Conservation (phyloP, 176 grass and related monocot species). For the Musa itinerans region DNA sequence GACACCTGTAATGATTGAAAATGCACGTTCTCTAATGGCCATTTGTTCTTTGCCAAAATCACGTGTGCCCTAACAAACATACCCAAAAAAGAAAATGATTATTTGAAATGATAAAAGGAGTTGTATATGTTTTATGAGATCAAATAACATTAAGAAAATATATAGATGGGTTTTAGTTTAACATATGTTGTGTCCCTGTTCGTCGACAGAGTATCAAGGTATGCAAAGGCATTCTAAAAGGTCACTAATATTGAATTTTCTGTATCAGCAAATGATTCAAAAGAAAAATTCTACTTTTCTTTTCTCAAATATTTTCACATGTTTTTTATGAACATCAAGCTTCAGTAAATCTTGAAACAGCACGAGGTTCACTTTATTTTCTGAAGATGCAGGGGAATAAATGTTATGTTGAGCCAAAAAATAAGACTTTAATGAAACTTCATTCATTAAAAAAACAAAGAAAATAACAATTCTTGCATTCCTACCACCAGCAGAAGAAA, state of each 20-base stretch:
- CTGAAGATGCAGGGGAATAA: not conserved
- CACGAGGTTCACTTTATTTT: not conserved
- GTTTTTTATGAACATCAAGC: not conserved
- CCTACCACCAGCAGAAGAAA: no score
- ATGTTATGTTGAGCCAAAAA: not conserved
- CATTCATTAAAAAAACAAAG: not conserved
- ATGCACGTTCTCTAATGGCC: constrained; percentile 84
- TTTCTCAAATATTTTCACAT: not conserved
- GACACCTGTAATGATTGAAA: constrained; percentile 76
- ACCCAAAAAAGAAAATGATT: not conserved
- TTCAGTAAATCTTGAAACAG: not conserved
- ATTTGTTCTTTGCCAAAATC: constrained; percentile 97
- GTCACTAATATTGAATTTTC: not conserved
- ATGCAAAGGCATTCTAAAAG: not conserved
- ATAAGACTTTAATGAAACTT: not conserved
- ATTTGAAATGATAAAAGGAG: not conserved
- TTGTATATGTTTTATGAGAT: not conserved
- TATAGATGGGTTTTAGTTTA: not conserved
- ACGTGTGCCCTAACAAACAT: constrained; percentile 57
- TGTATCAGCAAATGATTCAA: not conserved
- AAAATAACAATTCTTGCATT: not conserved
- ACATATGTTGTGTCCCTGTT: not conserved
- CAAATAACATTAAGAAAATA: not conserved
- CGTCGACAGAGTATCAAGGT: not conserved
- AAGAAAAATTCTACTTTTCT: not conserved